Evolutionary conservation across 2,329 filamentous ascomycete genomes (phyloP).

Genomic region (Epichloe sp.): DNA sequence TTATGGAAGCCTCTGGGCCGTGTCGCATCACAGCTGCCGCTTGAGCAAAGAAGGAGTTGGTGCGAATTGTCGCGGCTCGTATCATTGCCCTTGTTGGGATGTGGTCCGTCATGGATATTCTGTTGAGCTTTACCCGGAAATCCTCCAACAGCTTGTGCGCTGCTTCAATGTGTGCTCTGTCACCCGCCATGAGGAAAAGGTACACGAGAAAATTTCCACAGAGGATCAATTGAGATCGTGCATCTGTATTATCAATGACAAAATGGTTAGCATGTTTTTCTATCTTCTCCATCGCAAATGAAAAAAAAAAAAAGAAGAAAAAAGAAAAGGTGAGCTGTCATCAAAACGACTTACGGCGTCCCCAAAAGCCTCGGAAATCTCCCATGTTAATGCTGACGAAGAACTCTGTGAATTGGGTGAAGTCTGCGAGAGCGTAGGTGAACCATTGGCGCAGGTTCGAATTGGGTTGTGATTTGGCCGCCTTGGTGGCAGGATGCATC

Average conservation of each 20-base stretch:
- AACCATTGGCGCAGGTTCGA: constrained; percentile 25
- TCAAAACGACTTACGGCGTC: constrained; percentile 23
- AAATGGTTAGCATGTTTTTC: neutral
- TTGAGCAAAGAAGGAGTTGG: constrained; percentile 28
- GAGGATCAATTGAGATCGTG: constrained; percentile 31
- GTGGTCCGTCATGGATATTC: constrained; percentile 19
- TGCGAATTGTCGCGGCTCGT: constrained; percentile 22
- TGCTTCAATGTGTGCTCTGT: constrained; percentile 18
- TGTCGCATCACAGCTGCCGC: constrained; percentile 17
- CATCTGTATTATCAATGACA: constrained; percentile 9
- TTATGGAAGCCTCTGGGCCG: constrained; percentile 8
- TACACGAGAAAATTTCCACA: constrained; percentile 36
- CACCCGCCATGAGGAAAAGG: constrained; percentile 30
- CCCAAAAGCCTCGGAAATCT: constrained; percentile 30
- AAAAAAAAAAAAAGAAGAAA: neutral
- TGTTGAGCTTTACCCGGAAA: constrained; percentile 24
- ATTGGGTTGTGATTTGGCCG: constrained; percentile 22
- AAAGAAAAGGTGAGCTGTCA: neutral
- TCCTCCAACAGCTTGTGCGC: constrained; percentile 23
- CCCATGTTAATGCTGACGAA: constrained; percentile 22
- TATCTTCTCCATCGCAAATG: neutral
- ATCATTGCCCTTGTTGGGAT: constrained; percentile 19
- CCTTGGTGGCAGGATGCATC: constrained; percentile 31
- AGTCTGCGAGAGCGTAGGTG: constrained; percentile 19
- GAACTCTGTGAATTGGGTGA: constrained; percentile 24